Conservation (phyloP, 2,329 filamentous ascomycete genomes). For the Emmonsiellopsis sp. region DNA sequence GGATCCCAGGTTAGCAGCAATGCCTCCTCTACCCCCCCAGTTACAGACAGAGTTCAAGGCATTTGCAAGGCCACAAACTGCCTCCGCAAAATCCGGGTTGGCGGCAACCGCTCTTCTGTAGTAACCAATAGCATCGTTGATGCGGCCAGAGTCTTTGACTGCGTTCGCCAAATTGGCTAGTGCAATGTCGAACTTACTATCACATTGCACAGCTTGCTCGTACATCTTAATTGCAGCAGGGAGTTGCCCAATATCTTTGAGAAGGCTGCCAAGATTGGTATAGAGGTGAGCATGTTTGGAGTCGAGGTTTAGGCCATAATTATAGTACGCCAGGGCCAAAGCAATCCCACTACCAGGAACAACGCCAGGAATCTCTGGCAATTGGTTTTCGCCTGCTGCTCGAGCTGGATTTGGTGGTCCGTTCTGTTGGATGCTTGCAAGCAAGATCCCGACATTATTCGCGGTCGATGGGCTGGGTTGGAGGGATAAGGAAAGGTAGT, state of each 20-base stretch:
- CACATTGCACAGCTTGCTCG: slow-evolving; percentile 83
- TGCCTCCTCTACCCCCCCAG: slow-evolving; percentile 83
- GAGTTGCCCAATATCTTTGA: slow-evolving; percentile 94
- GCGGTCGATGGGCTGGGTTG: slow-evolving; percentile 95
- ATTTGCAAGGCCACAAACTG: slow-evolving; percentile 89
- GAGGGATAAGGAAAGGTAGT: slow-evolving; percentile 88
- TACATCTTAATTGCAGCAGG: slow-evolving; percentile 94
- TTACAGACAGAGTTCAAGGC: slow-evolving; percentile 94
- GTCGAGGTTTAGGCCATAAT: slow-evolving; percentile 83
- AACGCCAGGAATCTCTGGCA: slow-evolving; percentile 62
- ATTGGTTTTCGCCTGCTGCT: slow-evolving; percentile 28
- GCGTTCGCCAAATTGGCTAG: slow-evolving; percentile 94
- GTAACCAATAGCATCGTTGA: slow-evolving; percentile 84
- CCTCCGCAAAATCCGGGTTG: slow-evolving; percentile 95
- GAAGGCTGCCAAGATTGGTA: slow-evolving; percentile 86
- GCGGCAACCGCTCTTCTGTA: slow-evolving; percentile 82
- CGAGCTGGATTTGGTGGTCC: slow-evolving; percentile 32
- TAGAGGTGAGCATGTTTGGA: slow-evolving; percentile 88
- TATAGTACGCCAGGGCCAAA: slow-evolving; percentile 85
- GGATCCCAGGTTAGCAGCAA: slow-evolving; percentile 61
- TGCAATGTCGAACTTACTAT: slow-evolving; percentile 93
- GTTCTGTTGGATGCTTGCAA: slow-evolving; percentile 84
- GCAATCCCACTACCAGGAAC: slow-evolving; percentile 77
- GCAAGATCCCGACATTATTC: slow-evolving; percentile 93
- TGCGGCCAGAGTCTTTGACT: slow-evolving; percentile 89